Evolutionary conservation across 164 flowering plant species (phyloP).

Genomic region (Nymphaea colorata): DNA sequence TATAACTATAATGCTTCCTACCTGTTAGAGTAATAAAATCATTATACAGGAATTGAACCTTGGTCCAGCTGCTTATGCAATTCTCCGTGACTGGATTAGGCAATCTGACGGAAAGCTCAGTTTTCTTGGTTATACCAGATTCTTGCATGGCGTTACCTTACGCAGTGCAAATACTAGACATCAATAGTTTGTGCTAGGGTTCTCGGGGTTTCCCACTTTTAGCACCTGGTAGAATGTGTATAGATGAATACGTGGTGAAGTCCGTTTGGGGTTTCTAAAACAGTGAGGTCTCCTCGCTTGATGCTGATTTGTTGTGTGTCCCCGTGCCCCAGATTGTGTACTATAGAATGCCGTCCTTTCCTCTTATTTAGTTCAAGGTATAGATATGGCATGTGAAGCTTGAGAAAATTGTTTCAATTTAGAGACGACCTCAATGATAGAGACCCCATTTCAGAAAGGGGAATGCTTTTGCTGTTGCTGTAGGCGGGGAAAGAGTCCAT

Average conservation of each 20-base stretch:
- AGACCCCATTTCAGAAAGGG: too few relatives aligned
- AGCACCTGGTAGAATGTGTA: background rate
- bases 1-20: background rate
- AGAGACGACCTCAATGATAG: too few relatives aligned
- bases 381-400: too few relatives aligned
- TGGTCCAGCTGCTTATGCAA: constrained; percentile 49
- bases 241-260: background rate
- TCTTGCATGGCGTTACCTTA: constrained; percentile 83
- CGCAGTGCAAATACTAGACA: constrained; percentile 55
- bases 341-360: too few relatives aligned
- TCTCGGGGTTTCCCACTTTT: background rate
- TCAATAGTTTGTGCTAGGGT: constrained; percentile 14
- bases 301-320: too few relatives aligned
- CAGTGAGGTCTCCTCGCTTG: too few relatives aligned
- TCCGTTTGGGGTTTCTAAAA: too few relatives aligned
- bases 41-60: constrained; percentile 70
- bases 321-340: too few relatives aligned
- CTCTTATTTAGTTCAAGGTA: too few relatives aligned
- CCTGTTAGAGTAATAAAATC: background rate
- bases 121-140: constrained; percentile 75
- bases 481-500: too few relatives aligned
- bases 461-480: too few relatives aligned
- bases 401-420: too few relatives aligned
- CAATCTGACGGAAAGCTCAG: constrained; percentile 70
- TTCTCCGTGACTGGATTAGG: constrained; percentile 77